Evolutionary conservation across 1,284 basidiomycete species (phyloP).

Genomic region (Volvariella surrecta): DNA sequence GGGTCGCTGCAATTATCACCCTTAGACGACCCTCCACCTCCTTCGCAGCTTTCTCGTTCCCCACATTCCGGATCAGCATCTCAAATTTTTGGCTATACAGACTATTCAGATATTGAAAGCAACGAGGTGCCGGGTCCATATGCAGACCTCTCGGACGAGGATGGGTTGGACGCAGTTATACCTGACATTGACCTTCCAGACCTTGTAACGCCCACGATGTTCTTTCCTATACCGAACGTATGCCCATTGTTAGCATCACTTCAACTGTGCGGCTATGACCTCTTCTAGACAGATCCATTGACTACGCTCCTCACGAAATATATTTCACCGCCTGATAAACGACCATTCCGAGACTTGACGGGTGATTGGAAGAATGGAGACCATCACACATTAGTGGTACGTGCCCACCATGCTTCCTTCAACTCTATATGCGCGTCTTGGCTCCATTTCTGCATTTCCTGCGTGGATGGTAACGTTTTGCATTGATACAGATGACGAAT

Average conservation of each 20-base stretch:
- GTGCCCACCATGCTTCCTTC: conserved; percentile 15
- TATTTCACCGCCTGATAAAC: conserved; percentile 61
- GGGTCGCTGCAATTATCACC: conserved; percentile 21
- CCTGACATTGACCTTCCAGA: conserved; percentile 52
- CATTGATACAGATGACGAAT: conserved; percentile 60
- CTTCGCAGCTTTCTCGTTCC: neutral
- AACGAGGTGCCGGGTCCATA: conserved; percentile 37
- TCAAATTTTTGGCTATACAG: too few relatives aligned
- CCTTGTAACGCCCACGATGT: conserved; percentile 63
- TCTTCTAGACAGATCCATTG: conserved; percentile 81
- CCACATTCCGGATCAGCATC: too few relatives aligned
- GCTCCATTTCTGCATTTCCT: conserved; percentile 1
- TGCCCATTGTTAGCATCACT: conserved; percentile 39
- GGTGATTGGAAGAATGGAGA: conserved; percentile 67
- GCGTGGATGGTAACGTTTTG: conserved; percentile 10
- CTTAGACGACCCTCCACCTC: conserved; percentile 19
- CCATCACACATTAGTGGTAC: conserved; percentile 69
- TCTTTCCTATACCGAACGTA: conserved; percentile 76
- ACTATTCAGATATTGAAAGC: conserved; percentile 30
- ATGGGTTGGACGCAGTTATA: conserved; percentile 37
- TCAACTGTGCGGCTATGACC: conserved; percentile 57
- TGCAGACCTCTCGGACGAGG: conserved; percentile 23
- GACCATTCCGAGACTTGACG: conserved; percentile 61
- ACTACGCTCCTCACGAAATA: conserved; percentile 73
- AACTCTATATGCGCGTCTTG: neutral